These are phyloP conservation scores for Candida anutae DNA, from an alignment of 1,139 yeast genomes.

Conservation along the genomic window DNA sequence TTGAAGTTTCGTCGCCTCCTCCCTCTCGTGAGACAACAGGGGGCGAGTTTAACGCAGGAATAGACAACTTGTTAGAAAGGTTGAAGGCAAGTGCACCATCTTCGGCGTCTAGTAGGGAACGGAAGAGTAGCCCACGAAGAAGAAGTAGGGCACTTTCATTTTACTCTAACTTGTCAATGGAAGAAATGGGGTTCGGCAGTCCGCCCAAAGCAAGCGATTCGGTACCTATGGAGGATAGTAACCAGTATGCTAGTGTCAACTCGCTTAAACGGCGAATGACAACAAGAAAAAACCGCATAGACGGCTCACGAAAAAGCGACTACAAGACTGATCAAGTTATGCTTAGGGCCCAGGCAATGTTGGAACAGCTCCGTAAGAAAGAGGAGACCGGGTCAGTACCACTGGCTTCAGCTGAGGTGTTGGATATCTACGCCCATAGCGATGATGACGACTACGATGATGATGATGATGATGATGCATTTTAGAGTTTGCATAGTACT, in stretches of 20 bases:
- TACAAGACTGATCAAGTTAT: conserved; percentile 20
- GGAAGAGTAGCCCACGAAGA: conserved; percentile 16
- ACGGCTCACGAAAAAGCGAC: conserved; percentile 4
- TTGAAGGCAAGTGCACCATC: conserved; percentile 26
- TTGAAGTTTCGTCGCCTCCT: conserved; percentile 7
- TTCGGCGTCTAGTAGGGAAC: conserved; percentile 12
- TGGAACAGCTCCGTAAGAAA: conserved; percentile 25
- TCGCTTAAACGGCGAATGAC: conserved; percentile 32
- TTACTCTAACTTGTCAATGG: conserved; percentile 23
- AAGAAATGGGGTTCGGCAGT: conserved; percentile 16
- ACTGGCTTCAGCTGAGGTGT: too few species aligned
- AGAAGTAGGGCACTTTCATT: conserved; percentile 30
- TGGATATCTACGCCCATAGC: too few species aligned
- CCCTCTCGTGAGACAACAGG: too few species aligned
- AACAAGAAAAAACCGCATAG: conserved; percentile 17
- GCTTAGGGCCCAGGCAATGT: conserved; percentile 38
- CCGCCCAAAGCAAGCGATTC: conserved; percentile 5
- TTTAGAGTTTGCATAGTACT: too few species aligned
- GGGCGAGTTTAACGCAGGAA: conserved; percentile 28
- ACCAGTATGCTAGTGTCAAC: conserved; percentile 35
- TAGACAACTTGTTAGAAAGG: conserved; percentile 32
- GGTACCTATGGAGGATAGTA: conserved; percentile 2
- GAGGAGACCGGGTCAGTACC: too few species aligned
- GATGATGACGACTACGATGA: too few species aligned
- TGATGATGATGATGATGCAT: too few species aligned